These are phyloP conservation scores for Yarrowia sp. DNA, from an alignment of 805 yeast genomes.

Conservation along the genomic window DNA sequence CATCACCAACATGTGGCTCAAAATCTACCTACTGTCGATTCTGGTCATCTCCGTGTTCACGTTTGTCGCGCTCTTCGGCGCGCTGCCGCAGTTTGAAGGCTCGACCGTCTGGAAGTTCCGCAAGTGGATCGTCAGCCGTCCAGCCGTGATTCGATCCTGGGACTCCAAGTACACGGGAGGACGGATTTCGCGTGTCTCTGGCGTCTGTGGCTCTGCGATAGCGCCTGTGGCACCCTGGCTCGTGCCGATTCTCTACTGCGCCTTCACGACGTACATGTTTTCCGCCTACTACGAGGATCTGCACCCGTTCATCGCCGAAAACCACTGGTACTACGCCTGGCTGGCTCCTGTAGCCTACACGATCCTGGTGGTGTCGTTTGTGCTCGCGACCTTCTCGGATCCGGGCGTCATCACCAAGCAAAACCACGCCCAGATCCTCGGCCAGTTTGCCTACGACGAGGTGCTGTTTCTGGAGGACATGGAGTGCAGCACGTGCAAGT, in stretches of 20 bases:
- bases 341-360: constrained; percentile 31
- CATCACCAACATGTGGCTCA: constrained; percentile 21
- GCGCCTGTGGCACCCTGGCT: constrained; percentile 27
- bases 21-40: constrained; percentile 44
- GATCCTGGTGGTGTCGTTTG: constrained; percentile 34
- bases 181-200: constrained; percentile 32
- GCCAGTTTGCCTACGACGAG: constrained; percentile 46
- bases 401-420: constrained; percentile 41
- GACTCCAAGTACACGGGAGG: constrained; percentile 29
- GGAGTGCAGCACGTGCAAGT: constrained; percentile 50
- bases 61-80: constrained; percentile 39
- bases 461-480: constrained; percentile 52
- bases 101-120: constrained; percentile 27
- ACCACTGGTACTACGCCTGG: constrained; percentile 20
- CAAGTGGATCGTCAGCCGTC: not conserved
- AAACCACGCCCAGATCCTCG: constrained; percentile 34
- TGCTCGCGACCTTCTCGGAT: constrained; percentile 39
- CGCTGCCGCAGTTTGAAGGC: constrained; percentile 38
- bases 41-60: constrained; percentile 35
- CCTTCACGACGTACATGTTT: constrained; percentile 27
- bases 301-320: constrained; percentile 29
- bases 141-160: not conserved
- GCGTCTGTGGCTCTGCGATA: not conserved
- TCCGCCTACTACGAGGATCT: constrained; percentile 28
- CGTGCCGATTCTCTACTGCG: constrained; percentile 33